Evolutionary conservation across 192 early-diverging fungal species (phyloP).

Genomic region (Cetraspora pellucida): DNA sequence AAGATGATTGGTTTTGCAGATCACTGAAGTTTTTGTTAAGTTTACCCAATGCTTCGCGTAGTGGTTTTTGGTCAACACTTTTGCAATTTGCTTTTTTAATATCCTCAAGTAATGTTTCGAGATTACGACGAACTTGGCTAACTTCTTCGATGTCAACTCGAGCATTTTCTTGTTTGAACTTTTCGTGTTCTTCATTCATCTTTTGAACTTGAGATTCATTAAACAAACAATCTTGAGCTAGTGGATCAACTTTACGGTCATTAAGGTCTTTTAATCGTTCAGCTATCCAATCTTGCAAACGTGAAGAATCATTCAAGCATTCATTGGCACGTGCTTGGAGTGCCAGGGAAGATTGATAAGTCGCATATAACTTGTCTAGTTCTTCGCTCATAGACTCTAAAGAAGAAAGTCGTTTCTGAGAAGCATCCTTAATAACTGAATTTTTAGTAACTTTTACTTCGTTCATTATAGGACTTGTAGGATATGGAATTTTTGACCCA

Average conservation of each 20-base stretch:
- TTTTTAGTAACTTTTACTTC: constrained; percentile 29
- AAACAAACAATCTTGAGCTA: neutral
- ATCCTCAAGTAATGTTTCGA: constrained; percentile 26
- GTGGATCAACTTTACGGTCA: constrained; percentile 14
- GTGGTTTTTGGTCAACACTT: constrained; percentile 18
- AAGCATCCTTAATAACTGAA: neutral
- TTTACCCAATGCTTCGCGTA: neutral
- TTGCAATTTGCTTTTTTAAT: constrained; percentile 21
- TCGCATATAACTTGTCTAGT: constrained; percentile 19
- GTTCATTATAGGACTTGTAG: constrained; percentile 11
- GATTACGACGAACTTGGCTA: constrained; percentile 9
- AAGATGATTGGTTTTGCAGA: constrained; percentile 5
- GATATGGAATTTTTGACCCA: constrained; percentile 24
- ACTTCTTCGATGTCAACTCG: constrained; percentile 24
- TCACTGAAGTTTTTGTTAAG: constrained; percentile 25
- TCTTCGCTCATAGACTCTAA: neutral
- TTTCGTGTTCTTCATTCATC: constrained; percentile 18
- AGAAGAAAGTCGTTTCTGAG: neutral
- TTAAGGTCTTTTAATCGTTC: constrained; percentile 4
- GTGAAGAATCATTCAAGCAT: constrained; percentile 14
- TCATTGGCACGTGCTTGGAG: constrained; percentile 25
- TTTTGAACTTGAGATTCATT: constrained; percentile 23
- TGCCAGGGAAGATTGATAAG: constrained; percentile 10
- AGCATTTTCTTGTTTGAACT: constrained; percentile 21
- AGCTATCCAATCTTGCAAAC: constrained; percentile 20